Evolutionary conservation across 2,329 filamentous ascomycete species (phyloP).

Genomic region (Penicillium sp.): DNA sequence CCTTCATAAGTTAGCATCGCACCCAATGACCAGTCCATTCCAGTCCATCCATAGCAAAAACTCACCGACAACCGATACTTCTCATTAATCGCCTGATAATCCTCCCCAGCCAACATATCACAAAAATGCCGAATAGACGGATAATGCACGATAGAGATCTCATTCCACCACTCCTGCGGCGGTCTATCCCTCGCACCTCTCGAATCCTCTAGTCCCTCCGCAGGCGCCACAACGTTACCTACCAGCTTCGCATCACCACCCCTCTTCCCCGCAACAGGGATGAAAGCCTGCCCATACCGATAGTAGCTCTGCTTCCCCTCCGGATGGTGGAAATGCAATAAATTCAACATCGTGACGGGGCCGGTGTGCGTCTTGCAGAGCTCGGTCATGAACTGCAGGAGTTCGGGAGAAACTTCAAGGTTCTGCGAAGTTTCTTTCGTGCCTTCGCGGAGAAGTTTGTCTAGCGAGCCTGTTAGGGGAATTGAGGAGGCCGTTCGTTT

Average conservation of each 20-base stretch:
- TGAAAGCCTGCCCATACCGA: slow-evolving; percentile 56
- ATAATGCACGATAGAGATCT: slow-evolving; percentile 68
- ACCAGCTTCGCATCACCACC: slow-evolving; percentile 66
- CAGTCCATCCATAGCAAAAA: too few relatives aligned
- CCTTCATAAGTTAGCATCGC: slow-evolving; percentile 30
- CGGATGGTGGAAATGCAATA: slow-evolving; percentile 59
- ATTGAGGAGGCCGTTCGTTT: slow-evolving; percentile 22
- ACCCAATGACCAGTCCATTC: neutral
- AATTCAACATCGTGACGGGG: slow-evolving; percentile 66
- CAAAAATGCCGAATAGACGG: slow-evolving; percentile 64
- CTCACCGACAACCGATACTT: slow-evolving; percentile 53
- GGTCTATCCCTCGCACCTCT: slow-evolving; percentile 25
- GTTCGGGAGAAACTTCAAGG: slow-evolving; percentile 58
- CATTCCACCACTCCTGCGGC: slow-evolving; percentile 57
- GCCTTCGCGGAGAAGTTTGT: slow-evolving; percentile 30
- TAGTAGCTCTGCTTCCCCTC: slow-evolving; percentile 59
- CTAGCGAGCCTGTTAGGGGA: slow-evolving; percentile 35
- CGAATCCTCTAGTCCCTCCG: slow-evolving; percentile 28
- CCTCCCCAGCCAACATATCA: slow-evolving; percentile 61
- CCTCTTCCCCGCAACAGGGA: slow-evolving; percentile 54
- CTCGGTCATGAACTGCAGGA: slow-evolving; percentile 55
- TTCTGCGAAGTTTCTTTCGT: slow-evolving; percentile 49
- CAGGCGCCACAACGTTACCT: slow-evolving; percentile 55
- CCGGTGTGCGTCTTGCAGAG: slow-evolving; percentile 39
- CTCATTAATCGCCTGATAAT: slow-evolving; percentile 63